A percentile compares a stretch with the other conserved stretches of the same genome.
phyloP scores from a whole-genome alignment of 192 early-diverging fungal species.

The Coemansia furcata region DNA sequence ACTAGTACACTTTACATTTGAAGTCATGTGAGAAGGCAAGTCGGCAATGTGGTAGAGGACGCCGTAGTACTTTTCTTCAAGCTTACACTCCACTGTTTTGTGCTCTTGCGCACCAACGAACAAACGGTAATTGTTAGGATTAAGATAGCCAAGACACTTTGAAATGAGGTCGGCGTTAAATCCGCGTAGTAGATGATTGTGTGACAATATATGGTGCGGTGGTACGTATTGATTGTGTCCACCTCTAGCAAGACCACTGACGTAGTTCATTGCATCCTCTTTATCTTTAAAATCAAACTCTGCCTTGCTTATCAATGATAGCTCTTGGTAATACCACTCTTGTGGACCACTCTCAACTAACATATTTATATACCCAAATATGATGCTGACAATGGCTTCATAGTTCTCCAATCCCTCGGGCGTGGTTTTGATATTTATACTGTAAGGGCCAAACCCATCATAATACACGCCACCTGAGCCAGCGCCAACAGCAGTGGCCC shows the following conservation, averaged over 20 bases:
- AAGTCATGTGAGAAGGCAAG: background rate
- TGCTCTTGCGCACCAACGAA: slow-evolving; percentile 39
- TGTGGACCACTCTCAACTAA: too few species aligned
- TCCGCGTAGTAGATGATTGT: slow-evolving; percentile 59
- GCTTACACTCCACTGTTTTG: slow-evolving; percentile 14
- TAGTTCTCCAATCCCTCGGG: slow-evolving; percentile 12
- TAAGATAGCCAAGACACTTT: slow-evolving; percentile 52
- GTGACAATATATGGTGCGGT: slow-evolving; percentile 62
- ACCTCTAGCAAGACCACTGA: background rate
- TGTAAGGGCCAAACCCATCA: slow-evolving; percentile 14
- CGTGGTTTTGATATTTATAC: slow-evolving; percentile 9
- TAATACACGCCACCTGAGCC: slow-evolving; percentile 9
- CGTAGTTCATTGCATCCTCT: slow-evolving; percentile 47
- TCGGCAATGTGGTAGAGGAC: too few species aligned
- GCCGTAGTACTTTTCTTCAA: slow-evolving; percentile 11
- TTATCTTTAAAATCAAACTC: slow-evolving; percentile 18
- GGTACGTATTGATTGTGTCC: slow-evolving; percentile 61
- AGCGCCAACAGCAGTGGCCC: slow-evolving; percentile 46
- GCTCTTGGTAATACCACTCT: too few species aligned
- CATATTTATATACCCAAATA: too few species aligned
- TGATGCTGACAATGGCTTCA: background rate
- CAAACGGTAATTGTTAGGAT: slow-evolving; percentile 57
- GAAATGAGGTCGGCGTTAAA: slow-evolving; percentile 40
- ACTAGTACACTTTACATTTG: background rate
- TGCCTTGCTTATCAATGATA: too few species aligned